These are phyloP conservation scores for Diversispora epigaea DNA, from an alignment of 192 early-diverging fungal species.

Conservation along the genomic window DNA sequence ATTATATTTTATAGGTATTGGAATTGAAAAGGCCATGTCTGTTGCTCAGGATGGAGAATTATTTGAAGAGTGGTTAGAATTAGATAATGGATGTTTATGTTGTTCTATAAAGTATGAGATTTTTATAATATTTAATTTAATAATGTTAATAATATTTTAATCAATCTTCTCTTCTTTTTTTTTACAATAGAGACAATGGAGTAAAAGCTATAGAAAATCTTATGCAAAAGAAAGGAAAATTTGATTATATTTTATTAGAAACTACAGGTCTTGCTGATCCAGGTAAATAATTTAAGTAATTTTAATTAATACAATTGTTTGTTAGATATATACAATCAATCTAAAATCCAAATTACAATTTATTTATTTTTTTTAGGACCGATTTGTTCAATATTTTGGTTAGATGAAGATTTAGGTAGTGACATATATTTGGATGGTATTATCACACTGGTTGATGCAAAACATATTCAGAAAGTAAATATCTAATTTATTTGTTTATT, in stretches of 20 bases:
- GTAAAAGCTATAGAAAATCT: conserved; percentile 92
- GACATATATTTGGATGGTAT: conserved; percentile 91
- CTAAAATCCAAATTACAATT: too few species aligned
- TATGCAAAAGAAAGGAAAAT: conserved; percentile 87
- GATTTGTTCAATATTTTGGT: conserved; percentile 96
- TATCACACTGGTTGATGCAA: conserved; percentile 82
- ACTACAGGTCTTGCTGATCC: conserved; percentile 84
- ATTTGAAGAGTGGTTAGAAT: conserved; percentile 96
- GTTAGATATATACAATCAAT: too few species aligned
- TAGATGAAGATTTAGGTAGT: conserved; percentile 90
- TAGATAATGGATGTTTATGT: conserved; percentile 97
- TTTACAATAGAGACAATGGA: conserved; percentile 73
- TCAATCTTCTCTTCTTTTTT: background rate
- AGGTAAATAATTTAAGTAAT: conserved; percentile 11
- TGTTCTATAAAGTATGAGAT: conserved; percentile 86
- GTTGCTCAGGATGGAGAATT: conserved; percentile 78
- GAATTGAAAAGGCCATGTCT: conserved; percentile 90
- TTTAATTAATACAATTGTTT: too few species aligned
- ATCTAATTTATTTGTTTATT: background rate
- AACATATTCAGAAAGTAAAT: conserved; percentile 56
- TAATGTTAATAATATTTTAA: background rate
- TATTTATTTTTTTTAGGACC: conserved; percentile 57
- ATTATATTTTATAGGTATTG: conserved; percentile 56
- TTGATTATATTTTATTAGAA: conserved; percentile 96
- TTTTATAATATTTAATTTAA: too few species aligned